Conservation (phyloP, 225 moss, liverwort and hornwort genomes). For the Pseudisothecium myosuroides region DNA sequence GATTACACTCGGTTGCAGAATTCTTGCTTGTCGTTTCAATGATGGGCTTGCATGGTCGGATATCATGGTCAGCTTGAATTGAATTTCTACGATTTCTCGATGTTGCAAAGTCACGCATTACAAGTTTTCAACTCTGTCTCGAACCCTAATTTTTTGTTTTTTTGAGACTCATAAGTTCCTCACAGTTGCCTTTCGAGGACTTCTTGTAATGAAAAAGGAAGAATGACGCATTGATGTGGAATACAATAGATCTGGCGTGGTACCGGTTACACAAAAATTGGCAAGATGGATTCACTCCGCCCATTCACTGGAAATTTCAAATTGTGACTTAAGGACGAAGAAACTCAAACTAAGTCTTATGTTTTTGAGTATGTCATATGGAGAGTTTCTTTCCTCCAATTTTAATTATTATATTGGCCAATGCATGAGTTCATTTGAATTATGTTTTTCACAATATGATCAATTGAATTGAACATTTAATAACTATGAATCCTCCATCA, state of each 20-base stretch:
- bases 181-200: not conserved
- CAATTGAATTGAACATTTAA: not conserved
- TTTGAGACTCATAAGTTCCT: not conserved
- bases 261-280: conserved; percentile 24
- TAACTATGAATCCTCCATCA: not conserved
- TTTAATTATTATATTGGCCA: not conserved
- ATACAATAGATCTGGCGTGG: not conserved
- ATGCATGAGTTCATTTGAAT: not conserved
- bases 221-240: not conserved
- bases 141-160: not conserved
- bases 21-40: too few relatives aligned
- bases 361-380: not conserved
- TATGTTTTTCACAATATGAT: not conserved
- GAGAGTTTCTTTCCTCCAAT: not conserved
- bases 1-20: not conserved
- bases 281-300: not conserved
- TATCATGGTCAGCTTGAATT: conserved; percentile 24
- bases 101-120: not conserved
- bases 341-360: too few relatives aligned
- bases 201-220: not conserved
- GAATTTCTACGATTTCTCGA: not conserved
- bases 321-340: too few relatives aligned
- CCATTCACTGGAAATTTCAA: too few relatives aligned
- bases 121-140: not conserved
- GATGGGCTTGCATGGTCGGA: not conserved